Conservation (phyloP, 169 alveolate genomes). For the Plasmodium knowlesi region DNA sequence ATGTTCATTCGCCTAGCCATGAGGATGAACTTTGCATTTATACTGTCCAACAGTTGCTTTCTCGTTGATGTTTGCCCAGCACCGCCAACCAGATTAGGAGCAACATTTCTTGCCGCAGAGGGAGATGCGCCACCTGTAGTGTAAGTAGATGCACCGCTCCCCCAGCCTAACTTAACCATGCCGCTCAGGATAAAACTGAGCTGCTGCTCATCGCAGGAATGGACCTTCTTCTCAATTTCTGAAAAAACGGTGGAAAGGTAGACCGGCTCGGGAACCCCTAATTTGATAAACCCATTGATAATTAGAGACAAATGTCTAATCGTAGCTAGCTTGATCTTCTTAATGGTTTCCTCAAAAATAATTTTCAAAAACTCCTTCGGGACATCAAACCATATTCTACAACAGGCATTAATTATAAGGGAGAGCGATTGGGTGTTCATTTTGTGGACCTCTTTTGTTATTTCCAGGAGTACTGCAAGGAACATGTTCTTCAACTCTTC, state of each 20-base stretch:
- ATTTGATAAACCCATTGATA: constrained; percentile 50
- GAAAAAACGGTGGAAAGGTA: constrained; percentile 22
- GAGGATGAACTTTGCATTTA: constrained; percentile 46
- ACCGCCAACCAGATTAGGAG: neutral
- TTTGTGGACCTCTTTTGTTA: constrained; percentile 22
- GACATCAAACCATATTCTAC: constrained; percentile 37
- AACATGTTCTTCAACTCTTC: constrained; percentile 21
- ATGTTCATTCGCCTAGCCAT: constrained; percentile 57
- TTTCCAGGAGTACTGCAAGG: neutral
- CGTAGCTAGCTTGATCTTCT: constrained; percentile 19
- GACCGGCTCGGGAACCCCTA: constrained; percentile 11
- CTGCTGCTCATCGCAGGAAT: constrained; percentile 70
- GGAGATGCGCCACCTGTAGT: neutral
- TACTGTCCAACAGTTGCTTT: neutral
- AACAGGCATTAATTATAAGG: constrained; percentile 53
- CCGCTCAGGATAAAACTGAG: constrained; percentile 44
- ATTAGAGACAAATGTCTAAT: constrained; percentile 61
- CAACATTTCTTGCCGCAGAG: neutral
- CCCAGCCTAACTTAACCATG: constrained; percentile 16
- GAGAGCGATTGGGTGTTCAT: constrained; percentile 71
- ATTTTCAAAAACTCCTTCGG: constrained; percentile 59
- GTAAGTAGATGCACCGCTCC: neutral
- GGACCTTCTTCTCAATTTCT: constrained; percentile 49
- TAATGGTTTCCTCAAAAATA: constrained; percentile 45
- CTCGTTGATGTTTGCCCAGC: neutral